Evolutionary conservation across 2,329 filamentous ascomycete species (phyloP).

Genomic region (Calonectria naviculata): DNA sequence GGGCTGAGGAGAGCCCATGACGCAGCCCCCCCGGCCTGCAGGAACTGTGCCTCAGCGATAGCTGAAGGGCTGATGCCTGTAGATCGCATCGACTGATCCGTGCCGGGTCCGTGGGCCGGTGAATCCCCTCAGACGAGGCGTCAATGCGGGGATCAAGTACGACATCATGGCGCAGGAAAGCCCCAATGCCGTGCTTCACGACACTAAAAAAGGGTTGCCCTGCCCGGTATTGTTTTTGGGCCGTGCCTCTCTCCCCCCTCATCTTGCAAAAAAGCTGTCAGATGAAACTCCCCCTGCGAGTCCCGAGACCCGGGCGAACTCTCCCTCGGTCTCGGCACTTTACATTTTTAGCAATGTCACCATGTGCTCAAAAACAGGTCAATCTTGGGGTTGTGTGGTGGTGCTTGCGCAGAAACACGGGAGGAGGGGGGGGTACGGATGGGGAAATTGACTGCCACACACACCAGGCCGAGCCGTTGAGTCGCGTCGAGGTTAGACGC

Average conservation of each 20-base stretch:
- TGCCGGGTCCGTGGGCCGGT: not conserved
- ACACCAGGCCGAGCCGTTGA: not conserved
- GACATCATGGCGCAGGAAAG: not conserved
- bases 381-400: not conserved
- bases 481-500: not conserved
- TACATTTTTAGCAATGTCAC: not conserved
- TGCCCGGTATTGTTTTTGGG: not conserved
- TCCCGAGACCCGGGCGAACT: too few species aligned
- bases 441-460: not conserved
- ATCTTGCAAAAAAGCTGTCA: too few species aligned
- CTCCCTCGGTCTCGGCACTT: too few species aligned
- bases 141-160: not conserved
- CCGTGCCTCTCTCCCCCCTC: too few species aligned
- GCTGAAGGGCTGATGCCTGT: not conserved
- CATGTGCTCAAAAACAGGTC: too few species aligned
- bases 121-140: not conserved
- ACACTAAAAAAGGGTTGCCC: too few species aligned
- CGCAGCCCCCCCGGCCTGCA: not conserved
- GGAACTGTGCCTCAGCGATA: constrained; percentile 1
- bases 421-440: not conserved
- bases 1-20: not conserved
- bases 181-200: too few species aligned
- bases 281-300: too few species aligned
- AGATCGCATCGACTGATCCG: not conserved
- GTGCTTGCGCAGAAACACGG: not conserved